These are phyloP conservation scores for Neocallimastix lanati DNA, from an alignment of 192 early-diverging fungal genomes.

Conservation along the genomic window DNA sequence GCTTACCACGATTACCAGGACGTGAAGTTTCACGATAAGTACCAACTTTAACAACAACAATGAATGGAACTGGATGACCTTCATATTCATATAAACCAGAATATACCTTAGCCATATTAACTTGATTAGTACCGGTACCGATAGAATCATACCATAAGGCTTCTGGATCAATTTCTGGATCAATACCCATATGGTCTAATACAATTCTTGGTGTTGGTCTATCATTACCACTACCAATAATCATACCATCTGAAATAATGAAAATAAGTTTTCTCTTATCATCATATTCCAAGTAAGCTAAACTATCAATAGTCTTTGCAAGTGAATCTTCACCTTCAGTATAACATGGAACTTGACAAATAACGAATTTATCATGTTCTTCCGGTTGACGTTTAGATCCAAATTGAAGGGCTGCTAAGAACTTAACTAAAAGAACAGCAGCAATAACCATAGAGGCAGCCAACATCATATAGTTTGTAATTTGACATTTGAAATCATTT, in stretches of 20 bases:
- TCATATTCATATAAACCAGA: slow-evolving; percentile 85
- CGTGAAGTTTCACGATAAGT: slow-evolving; percentile 57
- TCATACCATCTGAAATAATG: slow-evolving; percentile 90
- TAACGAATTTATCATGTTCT: slow-evolving; percentile 66
- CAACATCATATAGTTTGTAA: neutral
- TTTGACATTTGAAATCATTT: slow-evolving; percentile 52
- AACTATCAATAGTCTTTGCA: slow-evolving; percentile 75
- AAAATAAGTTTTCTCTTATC: slow-evolving; percentile 95
- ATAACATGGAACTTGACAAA: too few relatives aligned
- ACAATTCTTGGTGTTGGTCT: slow-evolving; percentile 90
- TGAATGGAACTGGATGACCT: slow-evolving; percentile 81
- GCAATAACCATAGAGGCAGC: neutral
- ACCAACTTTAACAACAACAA: slow-evolving; percentile 90
- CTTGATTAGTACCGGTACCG: slow-evolving; percentile 71
- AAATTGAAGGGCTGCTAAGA: slow-evolving; percentile 79
- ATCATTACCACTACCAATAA: slow-evolving; percentile 92
- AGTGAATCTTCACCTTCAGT: slow-evolving; percentile 93
- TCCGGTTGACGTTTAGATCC: slow-evolving; percentile 55
- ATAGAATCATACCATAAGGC: slow-evolving; percentile 73
- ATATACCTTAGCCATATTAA: slow-evolving; percentile 95
- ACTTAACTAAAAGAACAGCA: slow-evolving; percentile 72
- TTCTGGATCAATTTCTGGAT: slow-evolving; percentile 54
- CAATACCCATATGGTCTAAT: slow-evolving; percentile 84
- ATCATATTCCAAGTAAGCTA: slow-evolving; percentile 77
- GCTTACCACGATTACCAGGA: slow-evolving; percentile 95